Evolutionary conservation across 208 protist genomes (phyloP), one percentile per base, ranked within the genome.

Genomic region (Acanthamoeba triangularis): DNA sequence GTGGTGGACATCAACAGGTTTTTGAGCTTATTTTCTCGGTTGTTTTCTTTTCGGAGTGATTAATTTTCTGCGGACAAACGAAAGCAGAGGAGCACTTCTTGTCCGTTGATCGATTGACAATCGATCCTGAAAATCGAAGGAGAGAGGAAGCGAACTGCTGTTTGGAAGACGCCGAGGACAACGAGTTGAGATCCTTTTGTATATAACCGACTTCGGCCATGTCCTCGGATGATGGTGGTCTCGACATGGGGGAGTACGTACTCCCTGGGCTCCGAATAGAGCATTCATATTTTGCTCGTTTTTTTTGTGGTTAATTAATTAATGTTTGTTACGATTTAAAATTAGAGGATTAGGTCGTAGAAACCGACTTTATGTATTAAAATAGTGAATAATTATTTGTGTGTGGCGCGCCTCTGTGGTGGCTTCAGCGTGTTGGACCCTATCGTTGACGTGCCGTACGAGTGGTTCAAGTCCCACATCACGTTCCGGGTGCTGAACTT

Each of bases 401-500:
- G 2, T 65, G 11, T 65, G 59, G 59, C 23, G 11, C 59, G 7
- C 59, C 23, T 25, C 11, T 16, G 59, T 65, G n/a, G n/a, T 69
- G 11, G 61, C 28, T 30, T 69, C n/a, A 88, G 80, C 10, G 80
- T 88, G 28, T 63, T 88, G 80, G 80, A 88, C 80, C 80, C 80
- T 5, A 88, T 88, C 41, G 80, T 88, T 2, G 80, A 88, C 61
- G 65, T 93, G 35, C 37, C 88, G 10, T 41, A 30, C 3, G 88
- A 56, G n/a, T 93, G 88, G 88, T 93, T 93, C 47, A 78, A 59
- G 35, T 18, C 63, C n/a, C 65, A 59, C 61, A 23, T 80, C 35
- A 54, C 88, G 41, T 44, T 93, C 23, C 59, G 88, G 8, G 59
- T 72, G 33, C 14, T 93, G 20, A 93, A 93, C 88, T 93, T 37